Evolutionary conservation across 2,329 filamentous ascomycete species (phyloP).

Genomic region (Torrubiellomyces zombiae): DNA sequence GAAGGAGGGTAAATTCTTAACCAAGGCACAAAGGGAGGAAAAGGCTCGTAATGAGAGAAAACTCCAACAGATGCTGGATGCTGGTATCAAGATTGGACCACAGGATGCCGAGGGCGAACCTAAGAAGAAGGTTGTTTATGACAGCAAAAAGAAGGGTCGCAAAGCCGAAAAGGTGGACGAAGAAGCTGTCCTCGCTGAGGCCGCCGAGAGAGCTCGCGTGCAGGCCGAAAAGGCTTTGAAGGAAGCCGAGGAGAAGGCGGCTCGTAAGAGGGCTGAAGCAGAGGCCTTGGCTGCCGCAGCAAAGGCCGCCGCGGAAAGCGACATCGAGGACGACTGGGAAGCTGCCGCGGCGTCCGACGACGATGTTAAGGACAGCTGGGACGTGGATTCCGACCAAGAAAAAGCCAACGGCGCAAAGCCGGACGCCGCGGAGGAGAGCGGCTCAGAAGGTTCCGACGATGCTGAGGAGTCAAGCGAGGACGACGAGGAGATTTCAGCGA

Average conservation of each 20-base stretch:
- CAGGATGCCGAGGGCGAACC: constrained; percentile 36
- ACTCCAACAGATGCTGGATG: constrained; percentile 70
- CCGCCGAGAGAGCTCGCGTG: constrained; percentile 50
- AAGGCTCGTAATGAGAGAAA: constrained; percentile 65
- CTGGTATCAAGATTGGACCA: constrained; percentile 56
- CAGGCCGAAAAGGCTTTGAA: constrained; percentile 53
- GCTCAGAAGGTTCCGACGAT: constrained; percentile 13
- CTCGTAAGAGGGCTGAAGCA: constrained; percentile 36
- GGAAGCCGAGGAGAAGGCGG: constrained; percentile 44
- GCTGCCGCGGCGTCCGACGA: constrained; percentile 56
- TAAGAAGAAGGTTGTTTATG: constrained; percentile 64
- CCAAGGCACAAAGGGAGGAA: constrained; percentile 71
- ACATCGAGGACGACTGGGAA: constrained; percentile 76
- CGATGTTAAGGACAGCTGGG: constrained; percentile 88
- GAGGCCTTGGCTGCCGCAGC: constrained; percentile 37
- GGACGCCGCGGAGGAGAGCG: constrained; percentile 12
- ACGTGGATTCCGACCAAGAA: constrained; percentile 67
- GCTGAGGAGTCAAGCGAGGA: constrained; percentile 39
- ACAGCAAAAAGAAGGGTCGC: constrained; percentile 66
- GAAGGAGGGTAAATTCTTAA: constrained; percentile 74
- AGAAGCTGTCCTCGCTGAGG: constrained; percentile 62
- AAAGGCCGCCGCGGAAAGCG: constrained; percentile 39
- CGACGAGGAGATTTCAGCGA: constrained; percentile 61
- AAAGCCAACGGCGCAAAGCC: constrained; percentile 28
- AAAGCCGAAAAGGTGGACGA: constrained; percentile 52